Conservation (phyloP, 2,329 filamentous ascomycete species). For the Penicillium sp. region DNA sequence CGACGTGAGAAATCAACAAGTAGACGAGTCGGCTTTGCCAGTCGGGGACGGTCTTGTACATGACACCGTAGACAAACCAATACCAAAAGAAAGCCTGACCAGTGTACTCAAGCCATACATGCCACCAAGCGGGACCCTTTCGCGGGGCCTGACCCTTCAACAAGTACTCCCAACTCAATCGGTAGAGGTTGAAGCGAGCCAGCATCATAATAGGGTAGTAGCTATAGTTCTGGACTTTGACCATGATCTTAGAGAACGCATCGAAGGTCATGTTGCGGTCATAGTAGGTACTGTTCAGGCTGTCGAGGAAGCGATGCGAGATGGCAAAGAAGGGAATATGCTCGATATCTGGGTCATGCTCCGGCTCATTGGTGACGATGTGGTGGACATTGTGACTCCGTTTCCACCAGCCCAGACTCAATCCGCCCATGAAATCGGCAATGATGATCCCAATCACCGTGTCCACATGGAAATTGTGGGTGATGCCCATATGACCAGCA, state of each 20-base stretch:
- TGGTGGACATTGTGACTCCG: slow-evolving; percentile 94
- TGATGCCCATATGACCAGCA: slow-evolving; percentile 96
- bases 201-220: slow-evolving; percentile 81
- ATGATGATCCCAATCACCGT: slow-evolving; percentile 85
- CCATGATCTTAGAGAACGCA: slow-evolving; percentile 64
- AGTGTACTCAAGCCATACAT: slow-evolving; percentile 73
- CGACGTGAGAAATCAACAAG: slow-evolving; percentile 75
- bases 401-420: slow-evolving; percentile 98
- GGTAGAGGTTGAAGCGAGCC: slow-evolving; percentile 84
- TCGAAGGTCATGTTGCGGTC: slow-evolving; percentile 78
- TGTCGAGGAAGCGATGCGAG: slow-evolving; percentile 74
- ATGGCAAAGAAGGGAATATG: slow-evolving; percentile 88
- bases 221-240: slow-evolving; percentile 74
- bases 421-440: slow-evolving; percentile 82
- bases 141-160: slow-evolving; percentile 67
- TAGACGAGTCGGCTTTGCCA: slow-evolving; percentile 70
- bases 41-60: slow-evolving; percentile 71
- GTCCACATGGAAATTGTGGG: slow-evolving; percentile 81
- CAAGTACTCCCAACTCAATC: slow-evolving; percentile 76
- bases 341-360: slow-evolving; percentile 94
- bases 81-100: slow-evolving; percentile 81
- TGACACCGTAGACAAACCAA: slow-evolving; percentile 79
- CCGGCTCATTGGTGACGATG: slow-evolving; percentile 90
- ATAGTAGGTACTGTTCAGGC: slow-evolving; percentile 78
- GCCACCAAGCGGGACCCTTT: slow-evolving; percentile 78